These are phyloP conservation scores for Melanopsichium pennsylvanicum DNA, from an alignment of 1,284 basidiomycete species.

Conservation along the genomic window DNA sequence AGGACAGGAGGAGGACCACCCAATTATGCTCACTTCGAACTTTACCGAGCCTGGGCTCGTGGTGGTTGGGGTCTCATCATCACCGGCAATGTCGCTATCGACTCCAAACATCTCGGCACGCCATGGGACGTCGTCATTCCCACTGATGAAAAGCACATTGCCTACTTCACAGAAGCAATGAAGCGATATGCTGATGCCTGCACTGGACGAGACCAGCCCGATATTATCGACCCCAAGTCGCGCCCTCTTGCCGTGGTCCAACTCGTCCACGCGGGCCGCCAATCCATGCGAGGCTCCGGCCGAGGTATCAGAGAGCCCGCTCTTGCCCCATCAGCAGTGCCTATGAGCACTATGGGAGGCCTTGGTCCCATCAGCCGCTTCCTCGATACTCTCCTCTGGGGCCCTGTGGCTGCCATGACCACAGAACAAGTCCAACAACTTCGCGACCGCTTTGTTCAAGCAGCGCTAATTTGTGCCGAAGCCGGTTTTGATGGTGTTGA, in stretches of 20 bases:
- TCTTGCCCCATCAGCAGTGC: conserved; percentile 77
- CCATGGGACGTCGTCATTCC: conserved; percentile 82
- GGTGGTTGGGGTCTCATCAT: conserved; percentile 87
- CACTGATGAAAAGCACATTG: conserved; percentile 52
- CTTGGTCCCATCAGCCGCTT: conserved; percentile 31
- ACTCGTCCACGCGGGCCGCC: conserved; percentile 84
- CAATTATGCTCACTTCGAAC: conserved; percentile 69
- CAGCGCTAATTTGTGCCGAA: conserved; percentile 71
- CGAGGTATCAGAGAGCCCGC: conserved; percentile 73
- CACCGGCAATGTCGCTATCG: conserved; percentile 86
- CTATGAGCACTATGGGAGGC: conserved; percentile 68
- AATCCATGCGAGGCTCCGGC: conserved; percentile 78
- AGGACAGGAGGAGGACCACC: conserved; percentile 55
- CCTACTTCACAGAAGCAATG: conserved; percentile 63
- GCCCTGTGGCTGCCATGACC: conserved; percentile 68
- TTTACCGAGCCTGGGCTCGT: conserved; percentile 81
- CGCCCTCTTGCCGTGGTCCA: conserved; percentile 73
- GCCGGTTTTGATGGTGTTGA: conserved; percentile 89
- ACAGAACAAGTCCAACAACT: conserved; percentile 72
- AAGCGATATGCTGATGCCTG: conserved; percentile 48
- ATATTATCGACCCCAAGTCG: conserved; percentile 61
- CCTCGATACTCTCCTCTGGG: conserved; percentile 67
- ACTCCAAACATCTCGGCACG: conserved; percentile 75
- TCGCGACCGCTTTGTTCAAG: conserved; percentile 75
- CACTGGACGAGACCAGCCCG: conserved; percentile 43